Percentiles rank a stretch among this genome's conserved stretches.
Evolutionary conservation across 2,329 filamentous ascomycete genomes (phyloP).

Genomic region (Penicillium hordei): DNA sequence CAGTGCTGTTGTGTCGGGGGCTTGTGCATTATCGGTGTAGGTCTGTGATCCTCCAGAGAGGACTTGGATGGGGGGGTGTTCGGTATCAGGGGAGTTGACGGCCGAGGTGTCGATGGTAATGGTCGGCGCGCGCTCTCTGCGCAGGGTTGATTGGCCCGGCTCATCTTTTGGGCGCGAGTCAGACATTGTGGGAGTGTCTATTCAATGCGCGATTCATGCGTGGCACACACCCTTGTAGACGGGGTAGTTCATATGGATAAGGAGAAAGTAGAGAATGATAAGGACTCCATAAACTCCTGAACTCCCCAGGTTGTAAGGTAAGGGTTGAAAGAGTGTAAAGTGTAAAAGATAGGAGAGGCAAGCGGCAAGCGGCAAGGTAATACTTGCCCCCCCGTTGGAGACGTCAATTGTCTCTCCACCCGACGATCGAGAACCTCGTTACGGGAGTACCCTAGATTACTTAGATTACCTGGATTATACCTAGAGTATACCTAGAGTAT

Average conservation of each 20-base stretch:
- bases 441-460: too few species aligned
- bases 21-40: constrained; percentile 38
- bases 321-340: not conserved
- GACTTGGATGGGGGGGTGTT: constrained; percentile 35
- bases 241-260: constrained; percentile 12
- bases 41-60: constrained; percentile 40
- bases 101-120: constrained; percentile 60
- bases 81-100: constrained; percentile 44
- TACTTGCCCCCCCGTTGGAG: not conserved
- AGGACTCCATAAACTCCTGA: not conserved
- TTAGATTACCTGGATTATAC: too few species aligned
- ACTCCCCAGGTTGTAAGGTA: not conserved
- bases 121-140: constrained; percentile 51
- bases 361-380: constrained; percentile 1
- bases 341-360: constrained; percentile 5
- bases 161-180: constrained; percentile 27
- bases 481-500: too few species aligned
- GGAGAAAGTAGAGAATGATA: not conserved
- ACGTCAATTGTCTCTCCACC: constrained; percentile 1
- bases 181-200: constrained; percentile 28
- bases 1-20: constrained; percentile 31
- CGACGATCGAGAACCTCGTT: not conserved
- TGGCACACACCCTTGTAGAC: constrained; percentile 2
- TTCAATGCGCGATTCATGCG: constrained; percentile 21
- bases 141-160: constrained; percentile 30